Evolutionary conservation across 2,329 filamentous ascomycete genomes (phyloP).

Genomic region (Cercospora sp.): DNA sequence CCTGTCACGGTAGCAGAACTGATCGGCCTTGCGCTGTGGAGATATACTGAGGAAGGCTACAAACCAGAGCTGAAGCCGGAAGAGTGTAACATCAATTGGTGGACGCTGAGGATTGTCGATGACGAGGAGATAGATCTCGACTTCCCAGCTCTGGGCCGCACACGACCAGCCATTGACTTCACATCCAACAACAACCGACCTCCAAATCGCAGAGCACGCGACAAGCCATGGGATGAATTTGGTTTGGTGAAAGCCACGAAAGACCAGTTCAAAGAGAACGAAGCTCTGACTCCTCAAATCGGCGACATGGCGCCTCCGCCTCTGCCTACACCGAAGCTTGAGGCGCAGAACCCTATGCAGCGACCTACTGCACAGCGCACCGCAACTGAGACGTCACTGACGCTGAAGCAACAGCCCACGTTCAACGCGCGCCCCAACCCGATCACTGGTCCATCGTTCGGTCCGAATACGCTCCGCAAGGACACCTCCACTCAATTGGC

Average conservation of each 20-base stretch:
- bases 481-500: conserved; percentile 45
- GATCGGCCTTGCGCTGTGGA: conserved; percentile 77
- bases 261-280: conserved; percentile 68
- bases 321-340: conserved; percentile 20
- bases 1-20: conserved; percentile 74
- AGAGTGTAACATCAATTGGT: conserved; percentile 77
- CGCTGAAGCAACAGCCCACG: conserved; percentile 31
- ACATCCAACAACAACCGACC: conserved; percentile 75
- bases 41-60: conserved; percentile 74
- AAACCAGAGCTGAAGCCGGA: conserved; percentile 65
- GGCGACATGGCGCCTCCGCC: conserved; percentile 21
- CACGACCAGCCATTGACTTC: conserved; percentile 72
- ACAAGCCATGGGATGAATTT: conserved; percentile 80
- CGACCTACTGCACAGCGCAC: conserved; percentile 20
- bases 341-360: conserved; percentile 4
- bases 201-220: conserved; percentile 64
- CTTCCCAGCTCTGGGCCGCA: conserved; percentile 75
- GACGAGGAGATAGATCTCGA: conserved; percentile 84
- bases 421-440: conserved; percentile 51
- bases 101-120: conserved; percentile 80
- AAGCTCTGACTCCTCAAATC: conserved; percentile 44
- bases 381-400: conserved; percentile 18
- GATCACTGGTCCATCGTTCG: conserved; percentile 53
- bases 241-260: conserved; percentile 72
- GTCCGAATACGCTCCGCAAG: conserved; percentile 44